Conservation (phyloP, 495 filamentous ascomycete species). For the Annulohypoxylon moriforme region DNA sequence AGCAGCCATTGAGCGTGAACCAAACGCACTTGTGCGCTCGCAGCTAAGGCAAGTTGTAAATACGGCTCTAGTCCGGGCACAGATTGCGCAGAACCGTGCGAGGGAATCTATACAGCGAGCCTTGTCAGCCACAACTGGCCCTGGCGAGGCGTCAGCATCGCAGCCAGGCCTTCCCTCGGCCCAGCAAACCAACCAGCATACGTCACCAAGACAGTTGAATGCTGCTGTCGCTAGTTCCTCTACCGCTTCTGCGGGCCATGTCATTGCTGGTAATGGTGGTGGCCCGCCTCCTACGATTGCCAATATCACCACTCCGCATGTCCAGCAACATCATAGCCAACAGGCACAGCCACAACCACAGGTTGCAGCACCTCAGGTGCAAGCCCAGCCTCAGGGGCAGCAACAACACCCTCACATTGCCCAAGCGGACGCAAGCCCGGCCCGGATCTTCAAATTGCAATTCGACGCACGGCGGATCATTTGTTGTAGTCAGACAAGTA, state of each 20-base stretch:
- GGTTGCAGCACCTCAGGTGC: conserved; percentile 17
- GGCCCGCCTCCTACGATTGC: conserved; percentile 35
- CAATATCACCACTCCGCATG: conserved; percentile 9
- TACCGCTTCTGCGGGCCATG: conserved; percentile 18
- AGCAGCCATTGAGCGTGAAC: conserved; percentile 55
- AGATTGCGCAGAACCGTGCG: conserved; percentile 55
- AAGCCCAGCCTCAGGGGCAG: conserved; percentile 27
- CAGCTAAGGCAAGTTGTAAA: conserved; percentile 58
- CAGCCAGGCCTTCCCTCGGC: conserved; percentile 16
- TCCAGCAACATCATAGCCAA: conserved; percentile 22
- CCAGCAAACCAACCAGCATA: conserved; percentile 24
- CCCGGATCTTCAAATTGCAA: conserved; percentile 95
- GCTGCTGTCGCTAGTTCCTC: conserved; percentile 11
- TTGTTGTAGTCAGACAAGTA: conserved; percentile 88
- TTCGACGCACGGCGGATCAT: conserved; percentile 95
- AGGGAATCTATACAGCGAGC: conserved; percentile 50
- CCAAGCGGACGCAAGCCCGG: conserved; percentile 60
- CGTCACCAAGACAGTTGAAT: conserved; percentile 18
- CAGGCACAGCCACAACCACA: conserved; percentile 38
- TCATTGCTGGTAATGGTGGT: conserved; percentile 23
- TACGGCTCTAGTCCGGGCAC: conserved; percentile 54
- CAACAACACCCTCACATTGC: conserved; percentile 47
- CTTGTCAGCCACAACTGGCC: conserved; percentile 34
- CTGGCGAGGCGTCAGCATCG: conserved; percentile 21
- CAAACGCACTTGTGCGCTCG: conserved; percentile 53